Conservation (phyloP, 768 basidiomycete genomes). For the Hericium erinaceus region DNA sequence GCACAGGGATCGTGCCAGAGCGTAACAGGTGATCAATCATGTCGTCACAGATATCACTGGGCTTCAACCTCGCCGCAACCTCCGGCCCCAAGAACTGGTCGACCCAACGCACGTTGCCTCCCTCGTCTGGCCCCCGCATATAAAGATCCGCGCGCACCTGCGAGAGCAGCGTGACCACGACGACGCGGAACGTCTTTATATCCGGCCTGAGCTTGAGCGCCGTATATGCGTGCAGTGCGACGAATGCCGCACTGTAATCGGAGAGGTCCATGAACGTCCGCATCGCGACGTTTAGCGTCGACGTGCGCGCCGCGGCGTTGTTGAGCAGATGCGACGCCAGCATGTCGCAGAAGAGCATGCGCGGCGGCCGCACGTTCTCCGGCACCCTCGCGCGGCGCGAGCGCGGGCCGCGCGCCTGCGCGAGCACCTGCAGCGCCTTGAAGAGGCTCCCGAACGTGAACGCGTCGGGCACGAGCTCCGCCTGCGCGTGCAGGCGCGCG, state of each 20-base stretch:
- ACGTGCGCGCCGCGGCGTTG: background rate
- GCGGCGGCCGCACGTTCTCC: conserved; percentile 2
- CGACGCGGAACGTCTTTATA: conserved; percentile 6
- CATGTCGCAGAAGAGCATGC: conserved; percentile 13
- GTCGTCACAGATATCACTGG: background rate
- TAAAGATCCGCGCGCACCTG: background rate
- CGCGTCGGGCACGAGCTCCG: conserved; percentile 25
- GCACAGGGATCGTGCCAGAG: background rate
- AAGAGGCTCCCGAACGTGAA: conserved; percentile 11
- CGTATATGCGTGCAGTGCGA: conserved; percentile 5
- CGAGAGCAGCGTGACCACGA: conserved; percentile 7
- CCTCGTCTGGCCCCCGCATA: background rate
- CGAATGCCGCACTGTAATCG: conserved; percentile 10
- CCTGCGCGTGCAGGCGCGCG: conserved; percentile 25
- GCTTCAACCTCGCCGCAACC: background rate
- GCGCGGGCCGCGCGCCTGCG: background rate
- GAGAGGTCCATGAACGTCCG: conserved; percentile 6
- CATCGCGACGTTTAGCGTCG: conserved; percentile 11
- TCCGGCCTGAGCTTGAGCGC: conserved; percentile 5
- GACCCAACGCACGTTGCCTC: background rate
- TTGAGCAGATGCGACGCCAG: conserved; percentile 8
- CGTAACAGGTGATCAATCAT: background rate
- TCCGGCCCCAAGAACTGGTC: conserved; percentile 3
- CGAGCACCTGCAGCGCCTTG: conserved; percentile 6
- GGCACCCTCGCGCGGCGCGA: background rate